These are phyloP conservation scores for Beauveria rudraprayagi DNA, from an alignment of 2,329 filamentous ascomycete genomes.

Conservation along the genomic window DNA sequence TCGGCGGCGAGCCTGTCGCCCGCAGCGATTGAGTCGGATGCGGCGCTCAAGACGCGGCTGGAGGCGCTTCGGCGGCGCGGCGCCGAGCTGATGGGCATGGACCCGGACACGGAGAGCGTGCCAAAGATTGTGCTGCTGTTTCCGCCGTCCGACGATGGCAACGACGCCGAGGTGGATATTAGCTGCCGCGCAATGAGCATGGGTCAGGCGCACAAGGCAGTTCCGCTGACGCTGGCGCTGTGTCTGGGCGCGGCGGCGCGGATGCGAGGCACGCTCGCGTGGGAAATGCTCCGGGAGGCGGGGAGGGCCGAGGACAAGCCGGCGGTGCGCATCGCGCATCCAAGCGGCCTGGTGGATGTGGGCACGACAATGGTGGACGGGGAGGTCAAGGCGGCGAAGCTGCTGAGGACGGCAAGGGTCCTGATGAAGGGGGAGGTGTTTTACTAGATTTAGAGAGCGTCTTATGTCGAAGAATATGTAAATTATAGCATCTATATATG, in stretches of 20 bases:
- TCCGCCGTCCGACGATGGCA: conserved; percentile 25
- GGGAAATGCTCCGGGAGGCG: background rate
- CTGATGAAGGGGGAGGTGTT: conserved; percentile 43
- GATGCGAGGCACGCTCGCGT: conserved; percentile 34
- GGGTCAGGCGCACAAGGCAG: conserved; percentile 47
- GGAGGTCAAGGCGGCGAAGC: conserved; percentile 33
- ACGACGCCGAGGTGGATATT: conserved; percentile 25
- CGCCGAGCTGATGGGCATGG: conserved; percentile 54
- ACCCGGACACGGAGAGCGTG: conserved; percentile 37
- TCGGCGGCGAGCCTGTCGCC: conserved; percentile 44
- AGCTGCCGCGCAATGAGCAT: conserved; percentile 44
- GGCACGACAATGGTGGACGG: conserved; percentile 32
- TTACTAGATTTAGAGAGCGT: conserved; percentile 23
- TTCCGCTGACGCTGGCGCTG: conserved; percentile 47
- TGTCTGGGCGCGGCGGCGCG: conserved; percentile 42
- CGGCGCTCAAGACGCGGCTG: conserved; percentile 36
- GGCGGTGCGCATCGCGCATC: conserved; percentile 36
- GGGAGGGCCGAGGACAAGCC: background rate
- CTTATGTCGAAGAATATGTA: too few relatives aligned
- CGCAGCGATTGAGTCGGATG: conserved; percentile 40
- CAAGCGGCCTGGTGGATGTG: conserved; percentile 39
- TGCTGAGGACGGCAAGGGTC: conserved; percentile 39
- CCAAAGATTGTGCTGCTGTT: conserved; percentile 52
- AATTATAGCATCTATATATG: too few relatives aligned
- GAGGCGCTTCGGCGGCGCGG: conserved; percentile 50